These are phyloP conservation scores for Candida ipomoeae DNA, from an alignment of 805 yeast genomes.

Conservation along the genomic window DNA sequence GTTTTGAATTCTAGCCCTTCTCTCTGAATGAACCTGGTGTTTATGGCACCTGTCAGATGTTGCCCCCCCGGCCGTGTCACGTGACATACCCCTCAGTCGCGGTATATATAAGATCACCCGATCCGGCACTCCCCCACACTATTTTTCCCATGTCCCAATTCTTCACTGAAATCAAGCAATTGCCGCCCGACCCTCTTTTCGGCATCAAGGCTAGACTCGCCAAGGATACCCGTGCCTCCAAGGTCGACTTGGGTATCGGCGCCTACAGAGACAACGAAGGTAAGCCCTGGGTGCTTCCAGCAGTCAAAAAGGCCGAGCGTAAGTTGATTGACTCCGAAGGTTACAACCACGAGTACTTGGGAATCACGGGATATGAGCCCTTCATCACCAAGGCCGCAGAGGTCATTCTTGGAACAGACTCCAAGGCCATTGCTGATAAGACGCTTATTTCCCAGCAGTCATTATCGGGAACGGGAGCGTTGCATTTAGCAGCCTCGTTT, in stretches of 20 bases:
- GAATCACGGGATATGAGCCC: constrained; percentile 71
- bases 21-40: neutral
- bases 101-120: neutral
- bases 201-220: constrained; percentile 67
- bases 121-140: neutral
- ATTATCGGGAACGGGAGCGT: constrained; percentile 85
- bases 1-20: no score
- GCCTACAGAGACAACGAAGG: constrained; percentile 69
- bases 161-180: constrained; percentile 50
- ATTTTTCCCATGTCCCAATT: constrained; percentile 28
- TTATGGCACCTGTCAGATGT: no score
- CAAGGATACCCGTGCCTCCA: constrained; percentile 54
- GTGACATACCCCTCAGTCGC: constrained; percentile 3
- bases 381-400: constrained; percentile 69
- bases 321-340: constrained; percentile 52
- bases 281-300: constrained; percentile 68
- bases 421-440: constrained; percentile 22
- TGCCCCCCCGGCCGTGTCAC: neutral
- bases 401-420: constrained; percentile 63
- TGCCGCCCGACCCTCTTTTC: constrained; percentile 86
- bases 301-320: constrained; percentile 66
- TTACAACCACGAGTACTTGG: constrained; percentile 71
- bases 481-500: constrained; percentile 80
- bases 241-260: constrained; percentile 86
- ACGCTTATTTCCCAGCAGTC: constrained; percentile 67